Evolutionary conservation across 2,329 filamentous ascomycete species (phyloP).

Genomic region (Seiridium cupressi): DNA sequence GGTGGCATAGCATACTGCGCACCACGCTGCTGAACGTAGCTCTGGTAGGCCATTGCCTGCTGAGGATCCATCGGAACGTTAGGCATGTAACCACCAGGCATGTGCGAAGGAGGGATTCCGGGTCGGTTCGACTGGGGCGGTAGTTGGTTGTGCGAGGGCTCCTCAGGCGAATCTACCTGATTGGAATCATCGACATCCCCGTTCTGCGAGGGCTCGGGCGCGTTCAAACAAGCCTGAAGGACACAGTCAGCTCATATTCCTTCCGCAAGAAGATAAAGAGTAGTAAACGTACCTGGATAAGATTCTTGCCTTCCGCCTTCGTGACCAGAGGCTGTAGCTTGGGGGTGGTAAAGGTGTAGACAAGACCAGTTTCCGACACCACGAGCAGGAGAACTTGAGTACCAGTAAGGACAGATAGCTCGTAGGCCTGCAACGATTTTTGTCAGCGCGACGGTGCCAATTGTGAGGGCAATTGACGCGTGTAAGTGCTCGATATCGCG

Average conservation of each 20-base stretch:
- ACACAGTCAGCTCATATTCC: slow-evolving; percentile 8
- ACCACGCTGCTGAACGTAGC: slow-evolving; percentile 73
- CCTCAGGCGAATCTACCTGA: slow-evolving; percentile 87
- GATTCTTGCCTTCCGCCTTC: slow-evolving; percentile 97
- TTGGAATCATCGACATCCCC: slow-evolving; percentile 76
- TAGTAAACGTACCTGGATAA: slow-evolving; percentile 74
- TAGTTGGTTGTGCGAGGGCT: slow-evolving; percentile 74
- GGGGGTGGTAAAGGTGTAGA: slow-evolving; percentile 97
- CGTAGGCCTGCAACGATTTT: slow-evolving; percentile 71
- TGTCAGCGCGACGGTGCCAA: slow-evolving; percentile 17
- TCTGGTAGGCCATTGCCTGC: slow-evolving; percentile 79
- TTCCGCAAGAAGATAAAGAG: background rate
- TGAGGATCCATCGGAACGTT: slow-evolving; percentile 71
- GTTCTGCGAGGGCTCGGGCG: slow-evolving; percentile 81
- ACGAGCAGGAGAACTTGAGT: slow-evolving; percentile 96
- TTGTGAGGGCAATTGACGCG: background rate
- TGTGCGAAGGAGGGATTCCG: slow-evolving; percentile 67
- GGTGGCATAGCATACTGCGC: slow-evolving; percentile 78
- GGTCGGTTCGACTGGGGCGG: slow-evolving; percentile 63
- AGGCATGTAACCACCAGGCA: slow-evolving; percentile 63
- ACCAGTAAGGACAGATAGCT: slow-evolving; percentile 93
- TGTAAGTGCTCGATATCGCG: background rate
- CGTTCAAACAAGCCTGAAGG: slow-evolving; percentile 86
- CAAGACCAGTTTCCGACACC: slow-evolving; percentile 93
- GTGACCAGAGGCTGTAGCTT: slow-evolving; percentile 98